phyloP scores from a whole-genome alignment of 2,329 filamentous ascomycete genomes.

The Arthrobotrys sinensis region DNA sequence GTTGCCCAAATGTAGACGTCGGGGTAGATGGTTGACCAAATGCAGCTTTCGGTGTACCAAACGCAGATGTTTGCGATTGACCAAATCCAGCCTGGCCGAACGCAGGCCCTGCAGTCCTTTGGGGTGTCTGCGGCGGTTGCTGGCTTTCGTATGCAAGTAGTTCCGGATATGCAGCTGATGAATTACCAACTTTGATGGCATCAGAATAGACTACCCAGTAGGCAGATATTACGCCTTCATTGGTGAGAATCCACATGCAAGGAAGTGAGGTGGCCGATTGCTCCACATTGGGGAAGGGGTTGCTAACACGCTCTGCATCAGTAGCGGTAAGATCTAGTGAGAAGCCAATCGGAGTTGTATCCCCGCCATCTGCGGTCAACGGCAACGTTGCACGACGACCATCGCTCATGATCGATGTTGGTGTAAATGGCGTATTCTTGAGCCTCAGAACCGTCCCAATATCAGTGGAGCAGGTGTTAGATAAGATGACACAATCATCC shows the following conservation, averaged over 20 bases:
- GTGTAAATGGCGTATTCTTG: slow-evolving; percentile 73
- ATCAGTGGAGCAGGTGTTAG: slow-evolving; percentile 84
- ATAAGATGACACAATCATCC: slow-evolving; percentile 84
- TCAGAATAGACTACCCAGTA: slow-evolving; percentile 97
- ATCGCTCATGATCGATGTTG: slow-evolving; percentile 80
- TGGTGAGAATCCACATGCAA: slow-evolving; percentile 85
- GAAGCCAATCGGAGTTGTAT: slow-evolving; percentile 84
- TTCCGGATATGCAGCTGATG: slow-evolving; percentile 76
- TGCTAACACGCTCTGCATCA: slow-evolving; percentile 68
- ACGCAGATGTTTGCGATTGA: slow-evolving; percentile 63
- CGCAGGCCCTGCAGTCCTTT: slow-evolving; percentile 62
- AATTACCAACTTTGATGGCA: slow-evolving; percentile 80
- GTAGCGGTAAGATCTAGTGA: slow-evolving; percentile 86
- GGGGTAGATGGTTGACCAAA: slow-evolving; percentile 67
- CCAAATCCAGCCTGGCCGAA: slow-evolving; percentile 62
- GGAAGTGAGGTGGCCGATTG: slow-evolving; percentile 86
- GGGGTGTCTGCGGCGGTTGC: slow-evolving; percentile 61
- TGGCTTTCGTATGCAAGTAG: slow-evolving; percentile 71
- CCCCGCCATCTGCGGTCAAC: slow-evolving; percentile 75
- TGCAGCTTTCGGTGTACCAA: slow-evolving; percentile 63
- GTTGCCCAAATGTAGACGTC: slow-evolving; percentile 66
- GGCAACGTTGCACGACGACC: slow-evolving; percentile 82
- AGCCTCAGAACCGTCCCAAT: slow-evolving; percentile 84
- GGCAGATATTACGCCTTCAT: slow-evolving; percentile 85
- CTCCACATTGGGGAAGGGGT: slow-evolving; percentile 73